Evolutionary conservation across 768 basidiomycete species (phyloP).

Genomic region (Leccinum obscurum): DNA sequence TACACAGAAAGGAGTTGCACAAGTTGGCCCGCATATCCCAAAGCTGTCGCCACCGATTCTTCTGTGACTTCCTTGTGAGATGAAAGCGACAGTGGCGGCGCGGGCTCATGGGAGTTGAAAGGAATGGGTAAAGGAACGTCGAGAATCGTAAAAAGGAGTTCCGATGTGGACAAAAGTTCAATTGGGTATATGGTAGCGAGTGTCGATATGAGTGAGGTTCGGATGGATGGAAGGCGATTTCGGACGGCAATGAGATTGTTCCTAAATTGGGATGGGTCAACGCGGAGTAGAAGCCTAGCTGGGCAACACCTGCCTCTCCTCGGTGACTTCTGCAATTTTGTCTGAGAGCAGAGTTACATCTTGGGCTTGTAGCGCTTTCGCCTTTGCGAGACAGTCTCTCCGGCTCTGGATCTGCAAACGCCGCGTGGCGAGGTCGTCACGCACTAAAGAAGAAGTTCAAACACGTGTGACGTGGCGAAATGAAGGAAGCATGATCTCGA

Average conservation of each 20-base stretch:
- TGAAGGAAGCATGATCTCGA: constrained; percentile 23
- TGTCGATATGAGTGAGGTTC: constrained; percentile 65
- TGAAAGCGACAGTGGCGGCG: constrained; percentile 72
- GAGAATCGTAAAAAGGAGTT: constrained; percentile 88
- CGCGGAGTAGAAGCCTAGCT: constrained; percentile 11
- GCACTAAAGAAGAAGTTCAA: constrained; percentile 36
- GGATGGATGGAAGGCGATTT: constrained; percentile 49
- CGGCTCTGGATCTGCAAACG: constrained; percentile 46
- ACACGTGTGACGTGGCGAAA: constrained; percentile 17
- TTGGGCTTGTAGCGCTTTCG: constrained; percentile 39
- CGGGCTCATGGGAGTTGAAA: constrained; percentile 67
- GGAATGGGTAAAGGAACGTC: constrained; percentile 91
- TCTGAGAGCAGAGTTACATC: constrained; percentile 28
- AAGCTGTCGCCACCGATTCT: constrained; percentile 82
- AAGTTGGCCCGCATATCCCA: constrained; percentile 89
- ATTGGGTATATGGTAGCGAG: constrained; percentile 87
- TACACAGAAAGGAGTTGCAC: constrained; percentile 82
- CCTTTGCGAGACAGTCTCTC: constrained; percentile 46
- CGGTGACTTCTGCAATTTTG: constrained; percentile 35
- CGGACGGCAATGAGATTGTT: constrained; percentile 46
- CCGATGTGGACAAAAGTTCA: constrained; percentile 76
- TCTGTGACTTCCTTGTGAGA: constrained; percentile 76
- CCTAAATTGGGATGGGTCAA: constrained; percentile 37
- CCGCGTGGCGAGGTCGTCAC: constrained; percentile 43
- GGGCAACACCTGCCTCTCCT: constrained; percentile 38